These are phyloP conservation scores for Trichosporon inkin DNA, from an alignment of 1,284 basidiomycete genomes.

Conservation along the genomic window DNA sequence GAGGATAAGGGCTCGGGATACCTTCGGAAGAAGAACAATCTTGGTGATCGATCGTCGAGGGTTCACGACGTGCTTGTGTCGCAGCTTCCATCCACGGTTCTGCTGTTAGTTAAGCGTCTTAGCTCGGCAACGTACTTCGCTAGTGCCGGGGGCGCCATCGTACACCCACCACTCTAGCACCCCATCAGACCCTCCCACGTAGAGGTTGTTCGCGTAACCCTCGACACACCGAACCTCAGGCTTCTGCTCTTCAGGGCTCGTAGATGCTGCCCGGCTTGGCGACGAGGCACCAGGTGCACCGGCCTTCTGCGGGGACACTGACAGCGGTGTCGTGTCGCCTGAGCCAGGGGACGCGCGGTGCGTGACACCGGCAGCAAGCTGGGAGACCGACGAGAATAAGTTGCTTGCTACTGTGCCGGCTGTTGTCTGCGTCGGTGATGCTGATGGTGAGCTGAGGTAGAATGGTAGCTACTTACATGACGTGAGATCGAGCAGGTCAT, in stretches of 20 bases:
- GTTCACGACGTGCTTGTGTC: slow-evolving; percentile 45
- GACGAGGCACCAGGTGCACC: neutral
- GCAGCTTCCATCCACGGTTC: slow-evolving; percentile 41
- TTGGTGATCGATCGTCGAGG: slow-evolving; percentile 60
- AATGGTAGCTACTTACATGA: slow-evolving; percentile 20
- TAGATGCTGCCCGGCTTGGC: neutral
- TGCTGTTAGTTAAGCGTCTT: slow-evolving; percentile 11
- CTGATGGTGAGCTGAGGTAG: slow-evolving; percentile 9
- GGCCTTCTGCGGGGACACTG: slow-evolving; percentile 11
- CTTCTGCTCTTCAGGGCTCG: slow-evolving; percentile 6
- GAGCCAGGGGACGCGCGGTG: slow-evolving; percentile 23
- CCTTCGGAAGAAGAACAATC: slow-evolving; percentile 69
- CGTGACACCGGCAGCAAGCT: slow-evolving; percentile 38
- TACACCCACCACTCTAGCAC: slow-evolving; percentile 50
- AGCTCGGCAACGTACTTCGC: slow-evolving; percentile 33
- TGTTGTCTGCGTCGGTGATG: slow-evolving; percentile 9
- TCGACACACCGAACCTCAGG: slow-evolving; percentile 43
- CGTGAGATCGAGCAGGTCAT: slow-evolving; percentile 45
- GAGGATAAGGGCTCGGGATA: slow-evolving; percentile 49
- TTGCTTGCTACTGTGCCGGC: slow-evolving; percentile 12
- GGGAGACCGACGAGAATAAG: slow-evolving; percentile 38
- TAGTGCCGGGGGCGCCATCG: slow-evolving; percentile 30
- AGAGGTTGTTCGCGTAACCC: slow-evolving; percentile 48
- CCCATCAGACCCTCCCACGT: slow-evolving; percentile 49
- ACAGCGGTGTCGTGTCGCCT: neutral